Conservation (phyloP, 306 rosid species). For the Ormosia semicastrata region DNA sequence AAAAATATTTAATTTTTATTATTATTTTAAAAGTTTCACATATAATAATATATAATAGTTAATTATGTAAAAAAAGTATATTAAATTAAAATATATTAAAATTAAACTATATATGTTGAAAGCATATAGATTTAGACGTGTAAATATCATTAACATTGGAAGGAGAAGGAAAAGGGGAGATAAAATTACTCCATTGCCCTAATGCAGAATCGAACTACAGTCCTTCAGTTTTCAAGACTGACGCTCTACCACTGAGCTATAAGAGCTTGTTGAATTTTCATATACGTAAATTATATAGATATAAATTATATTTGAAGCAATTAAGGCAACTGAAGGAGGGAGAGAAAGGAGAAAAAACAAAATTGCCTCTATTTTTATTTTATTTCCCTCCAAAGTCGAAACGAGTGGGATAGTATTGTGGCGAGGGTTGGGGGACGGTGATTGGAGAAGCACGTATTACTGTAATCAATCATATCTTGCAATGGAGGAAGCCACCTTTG, state of each 20-base stretch:
- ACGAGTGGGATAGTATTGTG: not conserved
- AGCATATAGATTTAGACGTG: too few species aligned
- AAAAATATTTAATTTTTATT: too few species aligned
- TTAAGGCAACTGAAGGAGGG: not conserved
- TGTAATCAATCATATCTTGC: not conserved
- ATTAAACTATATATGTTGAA: too few species aligned
- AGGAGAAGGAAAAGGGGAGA: too few species aligned
- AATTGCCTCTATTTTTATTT: not conserved
- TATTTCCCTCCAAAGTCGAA: constrained; percentile 7
- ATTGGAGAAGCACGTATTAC: not conserved
- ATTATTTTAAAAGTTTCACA: too few species aligned
- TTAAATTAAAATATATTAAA: too few species aligned
- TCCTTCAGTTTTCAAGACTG: constrained; percentile 60
- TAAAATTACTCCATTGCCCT: constrained; percentile 16
- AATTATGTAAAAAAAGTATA: too few species aligned
- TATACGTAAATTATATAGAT: too few species aligned
- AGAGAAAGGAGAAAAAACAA: too few species aligned
- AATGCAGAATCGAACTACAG: constrained; percentile 61
- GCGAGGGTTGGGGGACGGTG: not conserved
- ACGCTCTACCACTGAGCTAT: constrained; percentile 64
- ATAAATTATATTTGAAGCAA: not conserved
- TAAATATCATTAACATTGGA: too few species aligned
- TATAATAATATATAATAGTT: too few species aligned
- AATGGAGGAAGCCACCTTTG: constrained; percentile 65
- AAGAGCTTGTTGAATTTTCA: constrained; percentile 8